Evolutionary conservation across 2,329 filamentous ascomycete genomes (phyloP), one percentile per base, ranked within the genome.

Genomic region (Calonectria pseudoreteaudii): DNA sequence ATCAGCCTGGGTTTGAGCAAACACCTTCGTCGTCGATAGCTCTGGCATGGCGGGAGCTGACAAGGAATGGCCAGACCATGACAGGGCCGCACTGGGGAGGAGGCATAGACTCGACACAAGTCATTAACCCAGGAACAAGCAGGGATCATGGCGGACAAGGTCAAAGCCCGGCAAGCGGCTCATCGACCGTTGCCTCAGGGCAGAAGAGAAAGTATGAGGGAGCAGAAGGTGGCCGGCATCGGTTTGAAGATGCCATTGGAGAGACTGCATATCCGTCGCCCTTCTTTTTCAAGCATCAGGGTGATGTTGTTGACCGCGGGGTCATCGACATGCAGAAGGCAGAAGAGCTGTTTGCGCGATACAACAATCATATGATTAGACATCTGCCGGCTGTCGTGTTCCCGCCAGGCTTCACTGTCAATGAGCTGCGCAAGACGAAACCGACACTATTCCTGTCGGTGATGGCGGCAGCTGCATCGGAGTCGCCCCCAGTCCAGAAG

Each of bases 361-460:
- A 93, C 81, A 90, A 87, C 47, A 87, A 88, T 18, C 85, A 88
- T 60, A 93, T 94, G 89, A 86, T 88, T 23, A 86, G 85, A 2
- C 92, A 93, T 75, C 87, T 93, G 67, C 92, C 92, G 0, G 89
- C 89, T 2, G 90, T 94, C 23, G 86, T 93, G 31, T 91, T 94
- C 71, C 87, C 90, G 1, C 80, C 87, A 0, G 86, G 85, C 52
- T 89, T 87, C 56, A 90, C 90, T 3, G 89, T 87, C 7, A 85
- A 86, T 14, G 89, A 92, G 71, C 83, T 94, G 67, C 89, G 92
- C 62, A 86, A 86, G 75, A 84, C 87, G 2, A 92, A 90, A 80
- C 94, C 94, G 1, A 87, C 90, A 2, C 86, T 95, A 11, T 95
- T 95, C 79, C 87, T 94, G n/a, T 88, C 93, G 36, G 87, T 95